Evolutionary conservation across 2,329 filamentous ascomycete species (phyloP), one percentile per base, ranked within the genome.

Genomic region (Stachybotrys elegans): DNA sequence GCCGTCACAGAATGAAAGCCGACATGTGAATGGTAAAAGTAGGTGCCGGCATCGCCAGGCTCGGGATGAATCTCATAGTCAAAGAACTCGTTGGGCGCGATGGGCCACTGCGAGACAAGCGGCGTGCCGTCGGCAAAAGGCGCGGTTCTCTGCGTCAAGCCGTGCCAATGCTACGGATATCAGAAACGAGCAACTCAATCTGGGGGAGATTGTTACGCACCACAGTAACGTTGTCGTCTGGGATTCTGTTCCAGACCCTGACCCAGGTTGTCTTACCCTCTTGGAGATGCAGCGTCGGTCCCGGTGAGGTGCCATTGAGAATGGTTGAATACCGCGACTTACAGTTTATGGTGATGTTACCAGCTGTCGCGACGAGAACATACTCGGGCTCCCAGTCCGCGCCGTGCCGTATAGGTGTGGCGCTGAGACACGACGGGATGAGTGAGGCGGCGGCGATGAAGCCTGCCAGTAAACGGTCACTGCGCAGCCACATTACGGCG

Each of bases 21-120:
- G 14, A 85, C 69, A 48, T 86, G 83, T 0, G 81, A 84, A 55
- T 86, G 82, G 53, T 85, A 86, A 56, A 82, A 84, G 54, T 84
- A 86, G 0, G 80, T 79, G 5, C 82, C 83, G 0, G 78, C 73
- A 43, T 79, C 72, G 6, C 72, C 74, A 2, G 57, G 35, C 4
- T 73, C 60, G 0, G 78, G 72, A 14, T 69, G 69, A 4, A 86
- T 62, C 53, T 86, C 80, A 55, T 86, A 86, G 62, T 86, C 83
- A 58, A 86, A 86, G 61, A 77, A 86, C 46, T 78, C 70, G 1
- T 67, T 60, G 0, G 79, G 71, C 0, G 78, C 72, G 29, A 86
- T 84, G 0, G 82, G 80, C 82, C 81, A 86, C 51, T 86, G 81
- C 16, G 73, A 72, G 2, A 76, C 79, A 22, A 69, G 59, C 1